Evolutionary conservation across 495 filamentous ascomycete species (phyloP).

Genomic region (Penicillium atrosanguineum): DNA sequence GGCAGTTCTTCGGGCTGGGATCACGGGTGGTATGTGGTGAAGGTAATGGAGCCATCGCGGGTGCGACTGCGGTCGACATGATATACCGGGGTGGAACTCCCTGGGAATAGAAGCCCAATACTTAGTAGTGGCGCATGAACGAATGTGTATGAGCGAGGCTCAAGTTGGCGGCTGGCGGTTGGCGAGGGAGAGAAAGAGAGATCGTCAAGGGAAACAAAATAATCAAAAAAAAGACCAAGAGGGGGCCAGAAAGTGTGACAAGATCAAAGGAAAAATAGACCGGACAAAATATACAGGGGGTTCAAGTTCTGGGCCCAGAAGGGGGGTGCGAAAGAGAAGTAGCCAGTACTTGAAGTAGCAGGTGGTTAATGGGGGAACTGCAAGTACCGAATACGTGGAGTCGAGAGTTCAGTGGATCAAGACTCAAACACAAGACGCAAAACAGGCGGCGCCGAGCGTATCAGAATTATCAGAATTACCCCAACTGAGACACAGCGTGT

Average conservation of each 20-base stretch:
- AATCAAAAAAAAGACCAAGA: neutral
- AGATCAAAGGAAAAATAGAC: neutral
- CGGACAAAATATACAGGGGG: neutral
- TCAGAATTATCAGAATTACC: slow-evolving; percentile 17
- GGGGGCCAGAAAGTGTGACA: neutral
- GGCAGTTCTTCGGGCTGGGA: slow-evolving; percentile 48
- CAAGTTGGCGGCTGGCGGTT: neutral
- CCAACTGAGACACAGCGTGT: slow-evolving; percentile 40
- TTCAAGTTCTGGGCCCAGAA: slow-evolving; percentile 11
- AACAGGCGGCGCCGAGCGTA: slow-evolving; percentile 8
- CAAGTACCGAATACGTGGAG: slow-evolving; percentile 14
- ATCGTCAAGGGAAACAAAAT: slow-evolving; percentile 5
- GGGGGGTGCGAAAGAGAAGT: slow-evolving; percentile 13
- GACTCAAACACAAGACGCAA: slow-evolving; percentile 11
- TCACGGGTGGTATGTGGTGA: slow-evolving; percentile 47
- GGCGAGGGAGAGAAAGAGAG: slow-evolving; percentile 8
- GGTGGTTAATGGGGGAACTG: neutral
- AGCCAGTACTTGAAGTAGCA: neutral
- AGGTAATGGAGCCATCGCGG: slow-evolving; percentile 44
- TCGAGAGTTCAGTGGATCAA: slow-evolving; percentile 10
- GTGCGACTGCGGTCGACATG: slow-evolving; percentile 56
- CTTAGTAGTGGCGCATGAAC: neutral
- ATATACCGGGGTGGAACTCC: neutral
- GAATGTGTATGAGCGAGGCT: neutral
- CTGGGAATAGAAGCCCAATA: neutral